Conservation (phyloP, 148 eudicot species). For the Chenopodium berlandieri region DNA sequence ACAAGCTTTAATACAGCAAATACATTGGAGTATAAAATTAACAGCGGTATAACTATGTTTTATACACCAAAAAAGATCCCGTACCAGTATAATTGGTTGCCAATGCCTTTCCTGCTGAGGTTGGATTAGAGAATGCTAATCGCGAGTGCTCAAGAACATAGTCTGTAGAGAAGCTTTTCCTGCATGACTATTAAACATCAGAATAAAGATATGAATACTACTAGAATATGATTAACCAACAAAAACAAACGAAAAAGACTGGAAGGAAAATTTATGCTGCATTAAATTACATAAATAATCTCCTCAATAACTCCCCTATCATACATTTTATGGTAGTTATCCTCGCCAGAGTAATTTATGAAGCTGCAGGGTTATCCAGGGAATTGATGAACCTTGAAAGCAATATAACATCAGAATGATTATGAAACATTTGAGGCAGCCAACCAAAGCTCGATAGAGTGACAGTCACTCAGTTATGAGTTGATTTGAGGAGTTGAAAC, state of each 20-base stretch:
- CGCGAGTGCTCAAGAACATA: constrained; percentile 32
- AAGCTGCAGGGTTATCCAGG: neutral
- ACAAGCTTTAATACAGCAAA: neutral
- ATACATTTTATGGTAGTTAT: neutral
- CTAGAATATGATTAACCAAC: neutral
- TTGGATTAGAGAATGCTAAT: constrained; percentile 61
- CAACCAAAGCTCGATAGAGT: neutral
- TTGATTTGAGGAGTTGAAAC: neutral
- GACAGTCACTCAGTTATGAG: neutral
- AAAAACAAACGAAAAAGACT: neutral
- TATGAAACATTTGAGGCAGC: neutral
- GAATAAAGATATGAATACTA: neutral
- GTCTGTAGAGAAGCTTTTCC: constrained; percentile 46
- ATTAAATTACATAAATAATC: neutral
- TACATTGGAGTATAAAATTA: neutral
- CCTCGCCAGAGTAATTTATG: neutral
- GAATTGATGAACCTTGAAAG: neutral
- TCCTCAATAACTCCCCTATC: neutral
- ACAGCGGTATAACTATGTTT: constrained; percentile 10
- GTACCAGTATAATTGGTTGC: constrained; percentile 42
- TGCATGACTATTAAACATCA: constrained; percentile 23
- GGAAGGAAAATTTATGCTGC: neutral
- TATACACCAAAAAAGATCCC: constrained; percentile 55
- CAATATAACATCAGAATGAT: neutral
- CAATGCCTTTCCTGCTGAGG: constrained; percentile 53